Evolutionary conservation across 179 eudicot species (phyloP).

Genomic region (Silene vulgaris): DNA sequence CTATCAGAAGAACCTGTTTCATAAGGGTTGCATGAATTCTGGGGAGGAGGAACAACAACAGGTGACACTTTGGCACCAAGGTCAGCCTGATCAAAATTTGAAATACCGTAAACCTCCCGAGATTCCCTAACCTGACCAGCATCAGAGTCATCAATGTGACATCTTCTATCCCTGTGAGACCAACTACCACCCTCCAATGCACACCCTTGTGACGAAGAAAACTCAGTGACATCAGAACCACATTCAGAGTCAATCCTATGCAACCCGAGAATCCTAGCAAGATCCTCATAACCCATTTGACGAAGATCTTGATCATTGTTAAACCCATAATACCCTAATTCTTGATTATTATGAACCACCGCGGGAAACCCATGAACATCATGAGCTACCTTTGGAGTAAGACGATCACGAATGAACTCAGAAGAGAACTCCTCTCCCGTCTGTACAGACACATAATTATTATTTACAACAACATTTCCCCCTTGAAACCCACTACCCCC

Average conservation of each 20-base stretch:
- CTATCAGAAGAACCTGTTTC: constrained; percentile 41
- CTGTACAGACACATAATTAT: constrained; percentile 56
- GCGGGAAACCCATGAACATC: constrained; percentile 20
- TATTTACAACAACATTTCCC: constrained; percentile 33
- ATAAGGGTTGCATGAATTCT: constrained; percentile 28
- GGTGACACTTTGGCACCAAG: constrained; percentile 35
- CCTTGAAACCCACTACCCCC: constrained; percentile 28
- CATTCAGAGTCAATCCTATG: constrained; percentile 46
- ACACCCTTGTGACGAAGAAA: constrained; percentile 37
- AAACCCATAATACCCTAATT: constrained; percentile 30
- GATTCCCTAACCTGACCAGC: constrained; percentile 22
- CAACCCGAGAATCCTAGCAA: constrained; percentile 44
- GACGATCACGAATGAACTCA: constrained; percentile 70
- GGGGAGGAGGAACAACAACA: constrained; percentile 34
- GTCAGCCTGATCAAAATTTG: constrained; percentile 26
- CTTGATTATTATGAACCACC: constrained; percentile 32
- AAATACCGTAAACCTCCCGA: constrained; percentile 30
- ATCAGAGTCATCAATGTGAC: constrained; percentile 27
- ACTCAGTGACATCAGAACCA: constrained; percentile 38
- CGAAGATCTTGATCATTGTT: constrained; percentile 25
- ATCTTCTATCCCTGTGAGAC: constrained; percentile 28
- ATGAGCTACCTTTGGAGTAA: constrained; percentile 29
- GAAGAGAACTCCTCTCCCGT: constrained; percentile 86
- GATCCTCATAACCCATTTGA: constrained; percentile 51
- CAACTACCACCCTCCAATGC: constrained; percentile 34